A percentile compares a stretch with the other conserved stretches of the same genome.
Evolutionary conservation across 2,329 filamentous ascomycete species (phyloP).

Genomic region (Stagonosporopsis rhizophila): DNA sequence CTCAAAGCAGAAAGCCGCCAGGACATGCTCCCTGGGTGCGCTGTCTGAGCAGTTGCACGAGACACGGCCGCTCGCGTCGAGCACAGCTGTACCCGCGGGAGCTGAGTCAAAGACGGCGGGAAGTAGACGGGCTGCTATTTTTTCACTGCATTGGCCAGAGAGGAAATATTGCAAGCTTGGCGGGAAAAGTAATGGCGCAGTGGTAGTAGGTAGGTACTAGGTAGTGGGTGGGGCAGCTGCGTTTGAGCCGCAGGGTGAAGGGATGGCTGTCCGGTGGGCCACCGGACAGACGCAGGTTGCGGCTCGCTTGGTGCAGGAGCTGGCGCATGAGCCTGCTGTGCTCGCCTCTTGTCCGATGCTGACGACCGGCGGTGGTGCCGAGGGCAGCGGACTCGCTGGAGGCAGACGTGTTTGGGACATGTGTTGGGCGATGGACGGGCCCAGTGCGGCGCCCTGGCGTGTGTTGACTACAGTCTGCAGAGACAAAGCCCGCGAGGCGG

Average conservation of each 20-base stretch:
- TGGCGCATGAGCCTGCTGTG: too few relatives aligned
- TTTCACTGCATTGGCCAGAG: neutral
- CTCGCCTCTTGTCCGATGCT: conserved; percentile 8
- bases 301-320: too few relatives aligned
- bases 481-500: neutral
- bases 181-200: too few relatives aligned
- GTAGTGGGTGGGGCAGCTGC: neutral
- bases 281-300: neutral
- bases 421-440: neutral
- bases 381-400: neutral
- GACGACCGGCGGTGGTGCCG: conserved; percentile 11
- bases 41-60: too few relatives aligned
- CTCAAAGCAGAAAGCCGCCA: too few relatives aligned
- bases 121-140: neutral
- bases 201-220: too few relatives aligned
- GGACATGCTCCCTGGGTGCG: too few relatives aligned
- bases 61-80: conserved; percentile 1
- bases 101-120: neutral
- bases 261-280: conserved; percentile 11
- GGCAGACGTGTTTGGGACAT: neutral
- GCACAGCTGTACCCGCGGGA: neutral
- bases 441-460: neutral
- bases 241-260: conserved; percentile 10
- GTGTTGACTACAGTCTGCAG: neutral
- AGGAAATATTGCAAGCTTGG: neutral